Percentiles rank a stretch among this genome's conserved stretches.
Evolutionary conservation across 441 rosid genomes (phyloP).

Genomic region (Populus tomentosa): DNA sequence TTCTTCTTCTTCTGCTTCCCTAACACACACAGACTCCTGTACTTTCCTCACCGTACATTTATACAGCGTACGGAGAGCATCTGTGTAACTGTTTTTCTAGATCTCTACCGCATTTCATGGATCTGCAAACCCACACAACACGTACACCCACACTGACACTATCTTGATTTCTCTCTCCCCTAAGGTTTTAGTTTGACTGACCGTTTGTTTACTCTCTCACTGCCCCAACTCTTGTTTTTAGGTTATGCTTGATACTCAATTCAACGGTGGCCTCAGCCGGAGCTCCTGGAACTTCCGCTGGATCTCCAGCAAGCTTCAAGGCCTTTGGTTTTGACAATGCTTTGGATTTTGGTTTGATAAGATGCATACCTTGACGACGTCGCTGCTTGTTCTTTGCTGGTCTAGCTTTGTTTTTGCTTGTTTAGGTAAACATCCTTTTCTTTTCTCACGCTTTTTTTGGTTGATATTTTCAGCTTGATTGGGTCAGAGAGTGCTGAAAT

Average conservation of each 20-base stretch:
- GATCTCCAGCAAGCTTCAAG: slow-evolving; percentile 22
- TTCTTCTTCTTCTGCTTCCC: not conserved
- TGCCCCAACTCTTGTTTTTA: slow-evolving; percentile 20
- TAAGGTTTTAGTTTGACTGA: slow-evolving; percentile 44
- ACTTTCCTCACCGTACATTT: too few species aligned
- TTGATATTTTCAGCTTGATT: slow-evolving; percentile 3
- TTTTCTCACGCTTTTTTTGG: not conserved
- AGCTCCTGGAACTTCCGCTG: slow-evolving; percentile 17
- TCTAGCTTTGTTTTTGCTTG: slow-evolving; percentile 37
- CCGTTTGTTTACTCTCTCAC: not conserved
- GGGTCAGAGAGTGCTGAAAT: not conserved
- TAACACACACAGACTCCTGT: slow-evolving; percentile 9
- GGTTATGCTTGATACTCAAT: slow-evolving; percentile 18
- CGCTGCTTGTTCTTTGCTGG: slow-evolving; percentile 36
- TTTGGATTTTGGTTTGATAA: slow-evolving; percentile 34
- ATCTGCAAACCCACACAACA: slow-evolving; percentile 36
- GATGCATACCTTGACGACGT: slow-evolving; percentile 40
- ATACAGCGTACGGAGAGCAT: not conserved
- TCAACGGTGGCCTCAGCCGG: slow-evolving; percentile 32
- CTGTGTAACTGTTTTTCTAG: not conserved
- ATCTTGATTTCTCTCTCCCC: slow-evolving; percentile 21
- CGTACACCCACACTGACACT: slow-evolving; percentile 19
- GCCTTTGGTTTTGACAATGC: slow-evolving; percentile 41
- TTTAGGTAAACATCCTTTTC: slow-evolving; percentile 38
- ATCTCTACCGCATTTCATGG: slow-evolving; percentile 58